Conservation (phyloP, 306 rosid species). For the Clitoria ternatea region DNA sequence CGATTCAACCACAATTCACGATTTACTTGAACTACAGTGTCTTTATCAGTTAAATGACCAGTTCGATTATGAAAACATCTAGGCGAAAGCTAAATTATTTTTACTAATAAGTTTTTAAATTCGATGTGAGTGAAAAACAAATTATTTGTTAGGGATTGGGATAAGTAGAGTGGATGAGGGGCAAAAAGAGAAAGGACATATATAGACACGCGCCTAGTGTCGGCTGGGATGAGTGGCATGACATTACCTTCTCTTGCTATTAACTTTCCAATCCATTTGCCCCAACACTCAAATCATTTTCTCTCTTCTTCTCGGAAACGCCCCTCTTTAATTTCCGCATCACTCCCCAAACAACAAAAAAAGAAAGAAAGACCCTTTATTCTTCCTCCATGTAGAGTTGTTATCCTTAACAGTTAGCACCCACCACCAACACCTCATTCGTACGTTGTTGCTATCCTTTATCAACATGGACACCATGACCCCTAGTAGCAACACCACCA, state of each 20-base stretch:
- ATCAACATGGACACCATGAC: constrained; percentile 26
- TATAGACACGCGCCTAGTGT: constrained; percentile 25
- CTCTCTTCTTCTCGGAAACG: background rate
- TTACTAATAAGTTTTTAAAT: too few relatives aligned
- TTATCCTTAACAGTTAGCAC: background rate
- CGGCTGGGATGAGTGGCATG: constrained; percentile 7
- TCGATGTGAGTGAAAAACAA: too few relatives aligned
- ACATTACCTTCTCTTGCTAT: background rate
- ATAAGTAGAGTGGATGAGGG: too few relatives aligned
- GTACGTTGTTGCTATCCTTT: background rate
- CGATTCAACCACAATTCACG: too few relatives aligned
- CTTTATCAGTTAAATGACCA: too few relatives aligned
- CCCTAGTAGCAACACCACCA: background rate
- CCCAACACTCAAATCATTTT: background rate
- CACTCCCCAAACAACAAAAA: background rate
- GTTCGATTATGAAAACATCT: too few relatives aligned
- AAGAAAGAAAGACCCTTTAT: background rate
- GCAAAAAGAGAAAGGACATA: background rate
- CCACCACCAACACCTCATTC: background rate
- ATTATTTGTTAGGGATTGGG: too few relatives aligned
- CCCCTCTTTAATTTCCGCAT: background rate
- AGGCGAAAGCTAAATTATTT: too few relatives aligned
- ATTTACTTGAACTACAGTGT: too few relatives aligned
- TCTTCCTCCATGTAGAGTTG: background rate
- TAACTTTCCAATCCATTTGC: constrained; percentile 22